Conservation (phyloP, 2,329 filamentous ascomycete species). For the Anthostomella pinea region DNA sequence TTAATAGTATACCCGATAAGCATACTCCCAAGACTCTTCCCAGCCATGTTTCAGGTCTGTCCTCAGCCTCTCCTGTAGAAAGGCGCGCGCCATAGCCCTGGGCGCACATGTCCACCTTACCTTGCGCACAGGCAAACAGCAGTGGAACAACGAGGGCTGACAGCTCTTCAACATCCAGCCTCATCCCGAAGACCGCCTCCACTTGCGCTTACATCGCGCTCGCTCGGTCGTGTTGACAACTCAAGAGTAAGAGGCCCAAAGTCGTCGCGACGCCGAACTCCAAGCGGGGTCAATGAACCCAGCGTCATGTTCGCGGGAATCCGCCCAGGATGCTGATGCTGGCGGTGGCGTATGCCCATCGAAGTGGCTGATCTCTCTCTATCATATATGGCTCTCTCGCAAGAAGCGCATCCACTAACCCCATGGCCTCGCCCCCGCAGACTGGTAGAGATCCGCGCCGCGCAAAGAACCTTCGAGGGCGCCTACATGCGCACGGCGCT, state of each 20-base stretch:
- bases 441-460: conserved; percentile 90
- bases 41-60: conserved; percentile 26
- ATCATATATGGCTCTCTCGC: too few species aligned
- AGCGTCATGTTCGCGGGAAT: too few species aligned
- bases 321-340: too few species aligned
- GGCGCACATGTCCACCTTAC: conserved; percentile 1
- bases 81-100: not conserved
- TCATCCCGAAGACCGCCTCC: conserved; percentile 54
- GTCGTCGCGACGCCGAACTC: not conserved
- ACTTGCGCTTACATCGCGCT: conserved; percentile 77
- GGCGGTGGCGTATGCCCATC: too few species aligned
- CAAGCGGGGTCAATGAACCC: conserved; percentile 1
- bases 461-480: conserved; percentile 94
- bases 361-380: too few species aligned
- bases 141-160: conserved; percentile 5
- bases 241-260: conserved; percentile 58
- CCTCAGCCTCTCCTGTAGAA: not conserved
- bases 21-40: not conserved
- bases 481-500: conserved; percentile 94
- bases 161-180: conserved; percentile 20
- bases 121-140: not conserved
- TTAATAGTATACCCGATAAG: not conserved
- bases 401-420: too few species aligned
- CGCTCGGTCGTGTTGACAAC: conserved; percentile 78
- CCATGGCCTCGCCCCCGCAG: too few species aligned